phyloP scores from a whole-genome alignment of 352 stramenopile species.

The Pythium grandisporangium region DNA sequence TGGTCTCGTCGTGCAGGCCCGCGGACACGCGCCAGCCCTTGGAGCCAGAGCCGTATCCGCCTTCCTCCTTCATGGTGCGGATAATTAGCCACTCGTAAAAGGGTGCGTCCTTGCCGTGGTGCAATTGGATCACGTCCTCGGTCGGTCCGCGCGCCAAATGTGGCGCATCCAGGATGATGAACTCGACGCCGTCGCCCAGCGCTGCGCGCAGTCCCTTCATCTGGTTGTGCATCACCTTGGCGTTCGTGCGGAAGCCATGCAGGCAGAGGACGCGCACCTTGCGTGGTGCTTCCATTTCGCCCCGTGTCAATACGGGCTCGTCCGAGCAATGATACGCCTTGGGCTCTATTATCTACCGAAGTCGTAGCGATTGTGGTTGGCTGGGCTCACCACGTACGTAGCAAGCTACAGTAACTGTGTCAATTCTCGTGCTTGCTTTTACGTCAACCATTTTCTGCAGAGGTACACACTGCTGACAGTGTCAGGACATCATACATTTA shows the following conservation, averaged over 20 bases:
- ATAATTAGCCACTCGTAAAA: conserved; percentile 77
- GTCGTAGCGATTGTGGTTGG: too few relatives aligned
- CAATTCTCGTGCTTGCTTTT: too few relatives aligned
- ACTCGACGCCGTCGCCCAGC: conserved; percentile 53
- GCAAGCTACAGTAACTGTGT: too few relatives aligned
- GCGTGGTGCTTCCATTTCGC: too few relatives aligned
- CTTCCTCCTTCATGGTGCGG: conserved; percentile 28
- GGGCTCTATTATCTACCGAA: too few relatives aligned
- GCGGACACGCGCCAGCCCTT: conserved; percentile 10
- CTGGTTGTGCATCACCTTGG: conserved; percentile 64
- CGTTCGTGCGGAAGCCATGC: conserved; percentile 66
- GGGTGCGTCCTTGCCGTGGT: conserved; percentile 41
- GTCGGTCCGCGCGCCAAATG: conserved; percentile 35
- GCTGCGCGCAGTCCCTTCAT: conserved; percentile 38
- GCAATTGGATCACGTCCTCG: conserved; percentile 37
- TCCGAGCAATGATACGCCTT: too few relatives aligned
- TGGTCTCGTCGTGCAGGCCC: conserved; percentile 13
- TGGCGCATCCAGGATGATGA: conserved; percentile 57
- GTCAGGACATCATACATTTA: too few relatives aligned
- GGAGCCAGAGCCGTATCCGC: conserved; percentile 18
- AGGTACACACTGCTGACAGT: too few relatives aligned
- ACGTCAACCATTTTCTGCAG: too few relatives aligned
- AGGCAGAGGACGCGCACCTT: conserved; percentile 63
- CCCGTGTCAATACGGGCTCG: too few relatives aligned
- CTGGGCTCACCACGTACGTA: too few relatives aligned